phyloP scores from a whole-genome alignment of 441 rosid species.

The Erodium moschatum region DNA sequence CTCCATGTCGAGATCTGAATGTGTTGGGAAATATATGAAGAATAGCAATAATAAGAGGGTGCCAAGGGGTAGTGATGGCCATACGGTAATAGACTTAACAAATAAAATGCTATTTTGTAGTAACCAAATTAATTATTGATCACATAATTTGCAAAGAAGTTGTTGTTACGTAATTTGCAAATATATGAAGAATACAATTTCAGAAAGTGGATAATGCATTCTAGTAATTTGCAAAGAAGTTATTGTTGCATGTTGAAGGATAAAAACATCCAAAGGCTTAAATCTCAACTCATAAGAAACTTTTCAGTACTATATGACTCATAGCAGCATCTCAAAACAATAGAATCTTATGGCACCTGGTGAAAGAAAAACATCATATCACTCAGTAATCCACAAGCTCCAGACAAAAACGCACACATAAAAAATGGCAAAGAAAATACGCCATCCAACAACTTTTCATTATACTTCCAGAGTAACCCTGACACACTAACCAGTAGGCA shows the following conservation, averaged over 20 bases:
- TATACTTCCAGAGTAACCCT: conserved; percentile 6
- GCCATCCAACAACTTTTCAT: background rate
- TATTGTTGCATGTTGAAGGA: background rate
- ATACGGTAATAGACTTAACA: conserved; percentile 1
- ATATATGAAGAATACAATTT: background rate
- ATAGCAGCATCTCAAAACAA: background rate
- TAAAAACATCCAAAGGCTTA: too few relatives aligned
- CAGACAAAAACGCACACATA: background rate
- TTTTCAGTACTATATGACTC: background rate
- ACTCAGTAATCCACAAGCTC: background rate
- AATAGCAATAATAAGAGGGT: background rate
- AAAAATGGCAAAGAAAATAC: background rate
- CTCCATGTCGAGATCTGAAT: conserved; percentile 64
- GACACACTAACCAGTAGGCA: background rate
- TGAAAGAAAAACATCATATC: background rate
- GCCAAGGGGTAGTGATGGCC: background rate
- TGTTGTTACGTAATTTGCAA: too few relatives aligned
- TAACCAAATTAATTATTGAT: background rate
- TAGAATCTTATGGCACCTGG: conserved; percentile 1
- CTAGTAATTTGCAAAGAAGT: background rate
- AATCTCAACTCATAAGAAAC: too few relatives aligned
- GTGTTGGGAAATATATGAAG: background rate
- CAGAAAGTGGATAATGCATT: background rate
- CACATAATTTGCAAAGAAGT: too few relatives aligned
- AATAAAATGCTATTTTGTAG: background rate